Conservation (phyloP, 2,329 filamentous ascomycete genomes). For the Sarocladiaceae sp. region DNA sequence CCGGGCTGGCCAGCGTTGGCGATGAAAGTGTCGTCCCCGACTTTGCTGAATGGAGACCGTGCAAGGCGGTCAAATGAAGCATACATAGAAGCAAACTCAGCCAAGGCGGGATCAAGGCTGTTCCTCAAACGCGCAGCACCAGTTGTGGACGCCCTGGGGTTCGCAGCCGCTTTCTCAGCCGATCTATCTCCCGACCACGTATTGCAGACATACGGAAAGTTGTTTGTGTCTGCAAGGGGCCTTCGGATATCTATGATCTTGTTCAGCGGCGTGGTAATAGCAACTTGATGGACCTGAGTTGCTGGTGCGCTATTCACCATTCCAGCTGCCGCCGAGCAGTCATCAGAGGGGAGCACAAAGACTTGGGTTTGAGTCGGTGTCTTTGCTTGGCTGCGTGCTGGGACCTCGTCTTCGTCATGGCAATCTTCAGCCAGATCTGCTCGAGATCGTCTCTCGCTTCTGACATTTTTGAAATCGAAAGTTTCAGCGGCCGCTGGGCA, state of each 20-base stretch:
- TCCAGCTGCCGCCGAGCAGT: no score
- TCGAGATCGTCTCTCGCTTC: no score
- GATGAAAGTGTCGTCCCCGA: constrained; percentile 13
- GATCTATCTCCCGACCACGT: neutral
- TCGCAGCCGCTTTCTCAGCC: constrained; percentile 3
- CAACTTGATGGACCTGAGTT: neutral
- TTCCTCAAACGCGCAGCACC: constrained; percentile 13
- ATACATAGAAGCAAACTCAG: constrained; percentile 24
- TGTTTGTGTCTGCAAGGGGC: neutral
- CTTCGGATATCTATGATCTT: neutral
- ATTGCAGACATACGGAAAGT: neutral
- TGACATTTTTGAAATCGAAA: no score
- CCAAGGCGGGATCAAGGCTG: constrained; percentile 19
- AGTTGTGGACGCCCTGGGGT: constrained; percentile 12
- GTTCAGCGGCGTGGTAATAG: neutral
- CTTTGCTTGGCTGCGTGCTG: no score
- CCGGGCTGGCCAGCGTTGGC: neutral
- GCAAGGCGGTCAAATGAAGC: constrained; percentile 23
- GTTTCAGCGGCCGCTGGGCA: neutral
- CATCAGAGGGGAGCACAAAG: no score
- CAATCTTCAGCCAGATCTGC: no score
- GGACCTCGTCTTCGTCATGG: no score
- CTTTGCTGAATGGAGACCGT: constrained; percentile 18
- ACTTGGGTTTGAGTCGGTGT: no score
- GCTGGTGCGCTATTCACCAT: neutral